These are phyloP conservation scores for Lipomyces yamanashiensis DNA, from an alignment of 805 yeast species.

Conservation along the genomic window DNA sequence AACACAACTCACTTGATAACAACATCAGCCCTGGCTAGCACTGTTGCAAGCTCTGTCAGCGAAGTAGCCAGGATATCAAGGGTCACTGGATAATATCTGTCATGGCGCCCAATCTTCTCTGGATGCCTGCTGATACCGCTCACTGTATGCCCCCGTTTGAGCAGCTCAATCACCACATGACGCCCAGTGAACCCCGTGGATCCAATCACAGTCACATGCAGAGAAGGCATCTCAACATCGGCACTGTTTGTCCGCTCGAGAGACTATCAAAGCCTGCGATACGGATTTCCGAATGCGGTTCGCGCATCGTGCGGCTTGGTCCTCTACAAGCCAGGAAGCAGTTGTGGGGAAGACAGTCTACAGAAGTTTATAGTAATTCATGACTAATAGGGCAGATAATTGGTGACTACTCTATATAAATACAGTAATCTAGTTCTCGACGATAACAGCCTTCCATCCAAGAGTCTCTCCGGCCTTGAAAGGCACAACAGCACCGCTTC, in stretches of 20 bases:
- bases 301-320: neutral
- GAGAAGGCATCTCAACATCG: conserved; percentile 1
- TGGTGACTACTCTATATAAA: neutral
- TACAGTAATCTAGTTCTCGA: neutral
- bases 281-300: neutral
- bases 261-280: no score
- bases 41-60: neutral
- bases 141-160: conserved; percentile 21
- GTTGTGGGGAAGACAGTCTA: neutral
- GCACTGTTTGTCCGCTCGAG: neutral
- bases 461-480: conserved; percentile 81
- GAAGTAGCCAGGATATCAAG: conserved; percentile 11
- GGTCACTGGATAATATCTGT: neutral
- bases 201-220: conserved; percentile 15
- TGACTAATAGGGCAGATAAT: no score
- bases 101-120: neutral
- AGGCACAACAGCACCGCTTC: conserved; percentile 69
- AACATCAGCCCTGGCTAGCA: conserved; percentile 5
- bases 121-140: conserved; percentile 15
- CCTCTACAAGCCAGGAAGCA: neutral
- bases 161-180: conserved; percentile 17
- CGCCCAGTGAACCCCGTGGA: conserved; percentile 22
- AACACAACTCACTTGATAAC: conserved; percentile 8
- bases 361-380: neutral
- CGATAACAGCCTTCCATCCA: conserved; percentile 53